Evolutionary conservation across 176 grass and related monocot species (phyloP), one percentile per base, ranked within the genome.

Genomic region (Triticum dicoccoides): DNA sequence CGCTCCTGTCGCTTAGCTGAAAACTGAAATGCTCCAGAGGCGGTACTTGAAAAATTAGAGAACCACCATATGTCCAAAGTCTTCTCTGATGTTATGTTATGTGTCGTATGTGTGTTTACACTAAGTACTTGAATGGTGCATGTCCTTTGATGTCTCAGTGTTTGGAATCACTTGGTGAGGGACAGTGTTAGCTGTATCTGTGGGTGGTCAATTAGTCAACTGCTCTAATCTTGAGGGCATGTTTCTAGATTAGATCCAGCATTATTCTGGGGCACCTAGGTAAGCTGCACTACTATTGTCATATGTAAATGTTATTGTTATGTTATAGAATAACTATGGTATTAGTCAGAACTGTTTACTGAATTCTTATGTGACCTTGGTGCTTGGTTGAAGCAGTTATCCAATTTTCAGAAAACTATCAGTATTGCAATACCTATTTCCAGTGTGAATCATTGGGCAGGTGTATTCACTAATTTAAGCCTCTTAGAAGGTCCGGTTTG

Each of bases 1-100:
- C 47, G 47, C 54, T 62, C 82, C 82, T 77, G 62, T 3, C 30
- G 80, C 86, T 35, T 83, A 78, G 74, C 38, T 27, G 42, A 45
- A n/a, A 41, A 61, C 75, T 56, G 15, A 69, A 87, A 61, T 69
- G 9, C 8, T 73, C 8, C 21, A 29, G 49, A 44, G 29, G 6
- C 20, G 4, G 6, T 52, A 35, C 13, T 10, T 59, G 24, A 37
- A 68, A 21, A 61, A 52, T 6, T 12, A 23, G 69, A 68, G 69
- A 83, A 51, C 21, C 11, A 45, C 66, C 61, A 52, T 77, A 17
- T 66, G 35, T 11, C 15, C 47, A 59, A 27, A 74, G 35, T 33
- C 70, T 25, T 65, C 5, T 82, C 27, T 89, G 69, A 84, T 56
- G 32, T 33, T 62, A 0, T 85, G 65, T 10, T 77, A 14, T 75